phyloP scores from a whole-genome alignment of 2,329 filamentous ascomycete species.

The Bipolaris oryzae region DNA sequence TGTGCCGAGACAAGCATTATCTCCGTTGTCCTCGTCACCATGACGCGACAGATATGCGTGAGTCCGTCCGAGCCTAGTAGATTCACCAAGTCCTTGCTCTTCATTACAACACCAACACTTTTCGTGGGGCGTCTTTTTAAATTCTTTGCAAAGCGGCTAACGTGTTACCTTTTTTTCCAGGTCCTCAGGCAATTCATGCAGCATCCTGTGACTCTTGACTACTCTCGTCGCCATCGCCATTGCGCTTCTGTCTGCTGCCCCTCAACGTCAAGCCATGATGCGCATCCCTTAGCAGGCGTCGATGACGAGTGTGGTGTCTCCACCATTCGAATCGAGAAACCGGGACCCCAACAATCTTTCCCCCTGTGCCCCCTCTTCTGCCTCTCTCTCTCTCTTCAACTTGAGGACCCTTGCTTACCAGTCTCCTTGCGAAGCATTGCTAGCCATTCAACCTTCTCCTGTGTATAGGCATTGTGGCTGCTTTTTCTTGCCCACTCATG shows the following conservation, averaged over 20 bases:
- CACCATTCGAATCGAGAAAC: not conserved
- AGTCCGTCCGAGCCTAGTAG: conserved; percentile 2
- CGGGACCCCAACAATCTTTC: not conserved
- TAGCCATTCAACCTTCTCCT: not conserved
- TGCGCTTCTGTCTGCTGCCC: conserved; percentile 22
- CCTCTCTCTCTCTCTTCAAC: conserved; percentile 11
- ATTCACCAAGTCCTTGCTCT: not conserved
- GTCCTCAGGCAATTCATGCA: conserved; percentile 42
- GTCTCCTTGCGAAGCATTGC: not conserved
- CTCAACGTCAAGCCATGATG: conserved; percentile 2
- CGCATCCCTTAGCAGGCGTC: not conserved
- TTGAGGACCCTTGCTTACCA: not conserved
- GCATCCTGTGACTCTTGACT: conserved; percentile 43
- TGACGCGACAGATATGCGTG: conserved; percentile 15
- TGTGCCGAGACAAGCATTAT: conserved; percentile 6
- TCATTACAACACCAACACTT: not conserved
- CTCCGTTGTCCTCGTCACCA: conserved; percentile 7
- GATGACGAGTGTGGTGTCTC: conserved; percentile 4
- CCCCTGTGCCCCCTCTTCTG: too few species aligned
- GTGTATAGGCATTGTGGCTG: conserved; percentile 1
- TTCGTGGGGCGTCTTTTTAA: not conserved
- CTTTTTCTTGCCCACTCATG: too few species aligned
- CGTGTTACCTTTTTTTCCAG: conserved; percentile 19
- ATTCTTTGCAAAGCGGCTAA: conserved; percentile 13
- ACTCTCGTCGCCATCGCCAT: conserved; percentile 31